These are phyloP conservation scores for Staphylotrichum tortipilum DNA, from an alignment of 495 filamentous ascomycete genomes.

Conservation along the genomic window DNA sequence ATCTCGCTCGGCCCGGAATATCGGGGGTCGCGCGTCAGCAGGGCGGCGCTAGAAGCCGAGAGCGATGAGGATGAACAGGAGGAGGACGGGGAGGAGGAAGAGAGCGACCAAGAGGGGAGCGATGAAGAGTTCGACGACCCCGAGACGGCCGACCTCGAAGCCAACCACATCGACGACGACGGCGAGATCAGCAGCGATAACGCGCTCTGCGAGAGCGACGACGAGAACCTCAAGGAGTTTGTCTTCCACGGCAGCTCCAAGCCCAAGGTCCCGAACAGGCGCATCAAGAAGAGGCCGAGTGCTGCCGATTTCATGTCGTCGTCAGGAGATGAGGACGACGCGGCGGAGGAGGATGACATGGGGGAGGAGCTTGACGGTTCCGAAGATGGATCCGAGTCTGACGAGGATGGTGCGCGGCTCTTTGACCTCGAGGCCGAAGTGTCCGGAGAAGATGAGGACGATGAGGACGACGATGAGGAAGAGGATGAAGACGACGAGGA, in stretches of 20 bases:
- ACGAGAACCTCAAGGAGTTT: conserved; percentile 48
- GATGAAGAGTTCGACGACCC: conserved; percentile 40
- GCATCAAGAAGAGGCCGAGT: conserved; percentile 29
- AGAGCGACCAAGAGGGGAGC: conserved; percentile 20
- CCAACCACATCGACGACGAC: conserved; percentile 42
- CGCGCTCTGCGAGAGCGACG: conserved; percentile 51
- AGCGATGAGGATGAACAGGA: conserved; percentile 31
- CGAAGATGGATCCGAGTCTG: conserved; percentile 24
- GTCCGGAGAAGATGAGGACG: conserved; percentile 35
- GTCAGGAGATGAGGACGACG: conserved; percentile 30
- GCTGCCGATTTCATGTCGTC: conserved; percentile 46
- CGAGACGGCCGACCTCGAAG: conserved; percentile 38
- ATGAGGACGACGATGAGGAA: conserved; percentile 30
- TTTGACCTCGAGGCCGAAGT: conserved; percentile 23
- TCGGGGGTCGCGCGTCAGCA: conserved; percentile 65
- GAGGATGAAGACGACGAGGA: conserved; percentile 34
- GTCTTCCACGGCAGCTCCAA: conserved; percentile 47
- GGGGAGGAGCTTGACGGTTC: conserved; percentile 8
- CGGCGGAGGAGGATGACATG: conserved; percentile 22
- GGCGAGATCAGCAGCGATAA: conserved; percentile 55
- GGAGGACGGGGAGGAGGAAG: conserved; percentile 35
- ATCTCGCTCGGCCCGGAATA: conserved; percentile 70
- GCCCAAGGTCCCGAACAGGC: conserved; percentile 22
- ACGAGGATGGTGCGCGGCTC: conserved; percentile 17
- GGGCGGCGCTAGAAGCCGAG: conserved; percentile 55